Evolutionary conservation across 1,284 basidiomycete genomes (phyloP).

Genomic region (Rhodotorula sp.): DNA sequence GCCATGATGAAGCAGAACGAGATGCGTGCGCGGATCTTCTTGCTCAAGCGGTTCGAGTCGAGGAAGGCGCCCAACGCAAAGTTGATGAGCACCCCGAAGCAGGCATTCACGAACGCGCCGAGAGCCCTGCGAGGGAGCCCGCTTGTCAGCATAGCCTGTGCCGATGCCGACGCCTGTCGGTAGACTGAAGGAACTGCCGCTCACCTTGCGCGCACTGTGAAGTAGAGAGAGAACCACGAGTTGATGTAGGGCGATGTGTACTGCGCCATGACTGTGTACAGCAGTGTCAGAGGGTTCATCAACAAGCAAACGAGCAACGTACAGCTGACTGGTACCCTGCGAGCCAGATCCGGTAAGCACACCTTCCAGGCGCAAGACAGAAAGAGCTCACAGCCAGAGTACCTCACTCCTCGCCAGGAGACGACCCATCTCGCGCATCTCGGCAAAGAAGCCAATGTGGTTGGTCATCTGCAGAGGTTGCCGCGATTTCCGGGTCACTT

Average conservation of each 20-base stretch:
- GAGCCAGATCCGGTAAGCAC: too few relatives aligned
- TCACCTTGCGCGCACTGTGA: conserved; percentile 41
- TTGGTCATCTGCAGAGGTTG: conserved; percentile 44
- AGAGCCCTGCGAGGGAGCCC: conserved; percentile 44
- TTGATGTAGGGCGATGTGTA: conserved; percentile 49
- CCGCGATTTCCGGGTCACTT: conserved; percentile 51
- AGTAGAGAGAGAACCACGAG: conserved; percentile 45
- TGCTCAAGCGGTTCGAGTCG: conserved; percentile 39
- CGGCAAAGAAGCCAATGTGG: conserved; percentile 3
- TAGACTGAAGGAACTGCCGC: neutral
- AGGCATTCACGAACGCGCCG: conserved; percentile 50
- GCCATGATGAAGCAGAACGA: conserved; percentile 45
- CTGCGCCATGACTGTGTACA: conserved; percentile 34
- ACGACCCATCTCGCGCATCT: conserved; percentile 32
- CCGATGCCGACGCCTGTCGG: too few relatives aligned
- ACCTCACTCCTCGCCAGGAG: conserved; percentile 43
- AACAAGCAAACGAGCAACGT: conserved; percentile 14
- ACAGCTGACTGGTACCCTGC: too few relatives aligned
- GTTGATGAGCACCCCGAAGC: conserved; percentile 47
- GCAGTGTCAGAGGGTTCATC: conserved; percentile 18
- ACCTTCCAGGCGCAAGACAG: too few relatives aligned
- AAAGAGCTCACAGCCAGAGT: conserved; percentile 46
- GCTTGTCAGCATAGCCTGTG: too few relatives aligned
- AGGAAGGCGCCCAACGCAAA: conserved; percentile 49
- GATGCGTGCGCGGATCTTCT: conserved; percentile 46